These are phyloP conservation scores for Bodo saltans DNA, from an alignment of 78 protist genomes.

Conservation along the genomic window DNA sequence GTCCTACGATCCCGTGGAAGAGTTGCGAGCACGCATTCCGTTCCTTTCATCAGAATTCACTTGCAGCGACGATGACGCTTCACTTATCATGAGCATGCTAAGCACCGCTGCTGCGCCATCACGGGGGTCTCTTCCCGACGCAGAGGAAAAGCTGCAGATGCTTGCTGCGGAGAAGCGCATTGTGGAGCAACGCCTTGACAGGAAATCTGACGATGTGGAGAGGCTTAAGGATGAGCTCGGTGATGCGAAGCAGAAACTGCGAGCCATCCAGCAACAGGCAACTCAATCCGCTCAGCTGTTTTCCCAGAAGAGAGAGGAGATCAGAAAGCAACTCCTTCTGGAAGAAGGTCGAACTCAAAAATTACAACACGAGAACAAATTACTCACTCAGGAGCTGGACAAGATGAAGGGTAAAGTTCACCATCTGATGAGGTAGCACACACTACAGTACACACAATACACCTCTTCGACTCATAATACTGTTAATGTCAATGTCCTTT, in stretches of 20 bases:
- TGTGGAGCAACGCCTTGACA: not conserved
- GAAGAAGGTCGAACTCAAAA: not conserved
- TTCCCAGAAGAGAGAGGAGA: not conserved
- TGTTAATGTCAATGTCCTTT: too few relatives aligned
- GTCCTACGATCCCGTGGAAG: too few relatives aligned
- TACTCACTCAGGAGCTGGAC: not conserved
- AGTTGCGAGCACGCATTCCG: not conserved
- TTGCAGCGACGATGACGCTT: not conserved
- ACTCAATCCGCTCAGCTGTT: not conserved
- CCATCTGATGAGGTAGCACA: not conserved
- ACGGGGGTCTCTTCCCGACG: not conserved
- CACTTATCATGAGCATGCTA: not conserved
- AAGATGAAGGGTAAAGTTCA: not conserved
- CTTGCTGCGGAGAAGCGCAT: not conserved
- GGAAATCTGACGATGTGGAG: not conserved
- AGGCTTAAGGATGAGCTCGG: not conserved
- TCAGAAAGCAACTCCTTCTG: not conserved
- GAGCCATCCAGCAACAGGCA: not conserved
- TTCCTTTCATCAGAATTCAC: not conserved
- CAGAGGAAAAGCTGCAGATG: not conserved
- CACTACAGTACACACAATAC: too few relatives aligned
- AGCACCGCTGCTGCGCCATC: not conserved
- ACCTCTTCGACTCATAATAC: too few relatives aligned
- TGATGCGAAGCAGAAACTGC: not conserved
- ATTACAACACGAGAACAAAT: not conserved